Evolutionary conservation across 352 stramenopile species (phyloP), one percentile per base, ranked within the genome.

Genomic region (Globisporangium nagaii): DNA sequence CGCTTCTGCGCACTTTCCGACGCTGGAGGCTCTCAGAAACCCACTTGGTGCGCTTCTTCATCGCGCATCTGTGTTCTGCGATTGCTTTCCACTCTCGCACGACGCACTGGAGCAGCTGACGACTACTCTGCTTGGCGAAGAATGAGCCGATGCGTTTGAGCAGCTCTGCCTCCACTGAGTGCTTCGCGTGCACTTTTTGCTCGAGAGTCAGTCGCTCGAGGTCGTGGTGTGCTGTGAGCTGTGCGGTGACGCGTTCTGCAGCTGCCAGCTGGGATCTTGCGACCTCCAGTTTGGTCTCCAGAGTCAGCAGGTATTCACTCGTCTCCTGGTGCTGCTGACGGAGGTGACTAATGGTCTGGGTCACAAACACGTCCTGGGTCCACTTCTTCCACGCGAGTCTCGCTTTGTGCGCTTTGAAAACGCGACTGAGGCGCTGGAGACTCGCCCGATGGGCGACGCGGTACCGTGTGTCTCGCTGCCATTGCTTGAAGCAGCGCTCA

Each of bases 51-150:
- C 55, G 63, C 17, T 62, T 44, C 1, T 49, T 61, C 24, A 60
- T 7, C 31, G 30, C 52, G 17, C 50, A 51, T 4, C 58, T 24
- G 27, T 41, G 32, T 4, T 28, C 37, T 0, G 53, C 30, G 0
- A 52, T 31, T 7, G 44, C 31, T 19, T 46, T 66, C 62, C 65
- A 65, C 3, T 27, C 19, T 11, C 5, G 22, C 22, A 56, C 1
- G 2, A 34, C 25, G 5, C 9, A 20, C 4, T 39, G 34, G 4
- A 71, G 13, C 11, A 73, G 25, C 20, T 78, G 66, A 1, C 69
- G 70, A 13, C 65, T 48, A 3, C 58, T 75, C 28, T 68, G 67
- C n/a, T 58, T 79, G 1, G 54, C 53, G 7, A 79, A 66, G 34
- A 72, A 78, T 1, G 42, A 47, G 0, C 62, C 67, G 11, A 75